These are phyloP conservation scores for Whalleya microplaca DNA, from an alignment of 2,329 filamentous ascomycete species.

Conservation along the genomic window DNA sequence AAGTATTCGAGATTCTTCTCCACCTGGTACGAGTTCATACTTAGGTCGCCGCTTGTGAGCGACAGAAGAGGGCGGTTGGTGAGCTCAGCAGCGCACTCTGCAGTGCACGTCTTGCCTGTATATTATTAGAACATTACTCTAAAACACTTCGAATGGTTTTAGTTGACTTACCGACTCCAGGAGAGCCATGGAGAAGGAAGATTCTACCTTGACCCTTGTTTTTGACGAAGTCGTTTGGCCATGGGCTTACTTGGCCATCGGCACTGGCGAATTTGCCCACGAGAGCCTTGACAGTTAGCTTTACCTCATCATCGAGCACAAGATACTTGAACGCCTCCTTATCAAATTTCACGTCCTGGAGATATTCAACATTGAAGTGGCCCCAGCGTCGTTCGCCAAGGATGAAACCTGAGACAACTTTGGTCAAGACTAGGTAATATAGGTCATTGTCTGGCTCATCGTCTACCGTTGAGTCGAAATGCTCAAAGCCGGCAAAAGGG, in stretches of 20 bases:
- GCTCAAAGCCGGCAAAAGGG: slow-evolving; percentile 46
- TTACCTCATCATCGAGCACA: slow-evolving; percentile 52
- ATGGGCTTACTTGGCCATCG: slow-evolving; percentile 46
- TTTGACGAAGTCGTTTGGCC: slow-evolving; percentile 52
- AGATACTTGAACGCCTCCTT: slow-evolving; percentile 55
- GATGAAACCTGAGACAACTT: slow-evolving; percentile 52
- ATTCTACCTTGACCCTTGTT: slow-evolving; percentile 56
- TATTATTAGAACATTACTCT: neutral
- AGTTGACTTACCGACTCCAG: slow-evolving; percentile 47
- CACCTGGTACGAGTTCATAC: slow-evolving; percentile 42
- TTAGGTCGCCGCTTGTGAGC: slow-evolving; percentile 54
- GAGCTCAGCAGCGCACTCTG: slow-evolving; percentile 57
- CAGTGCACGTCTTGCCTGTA: slow-evolving; percentile 58
- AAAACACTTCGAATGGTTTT: neutral
- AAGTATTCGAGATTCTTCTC: slow-evolving; percentile 52
- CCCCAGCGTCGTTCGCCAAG: slow-evolving; percentile 51
- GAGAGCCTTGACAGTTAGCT: slow-evolving; percentile 50
- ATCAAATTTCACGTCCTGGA: slow-evolving; percentile 47
- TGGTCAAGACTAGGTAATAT: slow-evolving; percentile 48
- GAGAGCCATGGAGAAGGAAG: slow-evolving; percentile 55
- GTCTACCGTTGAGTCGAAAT: slow-evolving; percentile 42
- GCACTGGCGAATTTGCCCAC: slow-evolving; percentile 50
- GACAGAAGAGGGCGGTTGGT: slow-evolving; percentile 54
- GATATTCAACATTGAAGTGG: slow-evolving; percentile 43
- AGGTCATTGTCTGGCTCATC: slow-evolving; percentile 45